Evolutionary conservation across 1,139 yeast genomes (phyloP), one percentile per base, ranked within the genome.

Genomic region (Geotrichum cucujoidarum): DNA sequence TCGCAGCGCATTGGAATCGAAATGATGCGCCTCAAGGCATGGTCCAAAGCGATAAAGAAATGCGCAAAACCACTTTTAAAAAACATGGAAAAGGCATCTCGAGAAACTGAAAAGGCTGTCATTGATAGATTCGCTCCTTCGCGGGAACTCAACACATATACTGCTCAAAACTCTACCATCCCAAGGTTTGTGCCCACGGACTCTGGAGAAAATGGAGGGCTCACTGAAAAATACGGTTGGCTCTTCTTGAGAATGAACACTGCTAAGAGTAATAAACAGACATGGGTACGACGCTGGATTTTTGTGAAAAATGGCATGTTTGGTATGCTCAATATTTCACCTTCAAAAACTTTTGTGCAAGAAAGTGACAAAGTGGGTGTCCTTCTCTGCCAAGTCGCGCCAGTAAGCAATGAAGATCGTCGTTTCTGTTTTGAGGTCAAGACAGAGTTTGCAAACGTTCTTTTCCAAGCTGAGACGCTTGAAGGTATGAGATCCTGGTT

Each of bases 331-430:
- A 71, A 80, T 6, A 65, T 87, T 32, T 78, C 92, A 32, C 85
- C 90, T 1, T 76, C 83, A 2, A 77, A 78, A 48, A 81, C 83
- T 0, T 85, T 73, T 63, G 98, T 94, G 1, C 95, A 89, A 61
- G 98, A 94, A 67, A 78, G 94, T 22, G 96, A 87, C 62, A 88
- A 88, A 61, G 76, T 88, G 53, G 97, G 97, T 4, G 78, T 90
- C 1, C 68, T 85, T 20, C 66, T 86, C 25, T 83, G 88, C 51
- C 78, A 78, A 57, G 77, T 83, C 14, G 72, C 80, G 50, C 83
- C 84, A 56, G 75, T 79, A 1, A 77, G 87, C 0, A 78, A 77
- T 47, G 96, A 89, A 61, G 92, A 84, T 45, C 70, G 97, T 41
- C 75, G 90, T 53, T 88, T 82, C 65, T 87, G 97, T 60, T 88